phyloP scores from a whole-genome alignment of 2,329 filamentous ascomycete species.

The Alternaria rosae region DNA sequence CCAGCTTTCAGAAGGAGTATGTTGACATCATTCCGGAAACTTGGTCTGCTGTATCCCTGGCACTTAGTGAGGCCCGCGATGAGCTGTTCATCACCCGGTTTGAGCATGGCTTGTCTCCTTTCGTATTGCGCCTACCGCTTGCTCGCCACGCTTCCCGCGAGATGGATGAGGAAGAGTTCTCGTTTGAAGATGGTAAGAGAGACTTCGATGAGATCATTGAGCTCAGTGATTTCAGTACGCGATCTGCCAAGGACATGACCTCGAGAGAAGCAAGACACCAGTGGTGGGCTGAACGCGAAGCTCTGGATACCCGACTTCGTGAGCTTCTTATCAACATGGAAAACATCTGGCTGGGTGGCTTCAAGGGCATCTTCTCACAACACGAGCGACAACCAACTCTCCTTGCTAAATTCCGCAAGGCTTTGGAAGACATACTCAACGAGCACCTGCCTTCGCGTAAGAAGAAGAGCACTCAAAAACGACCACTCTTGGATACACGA shows the following conservation, averaged over 20 bases:
- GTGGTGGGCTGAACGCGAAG: constrained; percentile 90
- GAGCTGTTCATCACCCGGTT: constrained; percentile 92
- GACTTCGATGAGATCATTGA: constrained; percentile 86
- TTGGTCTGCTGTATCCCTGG: constrained; percentile 88
- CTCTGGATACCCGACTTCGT: constrained; percentile 77
- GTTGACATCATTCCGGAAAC: constrained; percentile 81
- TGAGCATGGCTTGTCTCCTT: constrained; percentile 76
- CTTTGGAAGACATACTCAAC: constrained; percentile 80
- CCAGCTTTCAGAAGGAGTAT: constrained; percentile 77
- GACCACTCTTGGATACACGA: constrained; percentile 65
- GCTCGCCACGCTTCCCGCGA: constrained; percentile 82
- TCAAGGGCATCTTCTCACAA: constrained; percentile 91
- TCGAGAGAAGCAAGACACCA: constrained; percentile 77
- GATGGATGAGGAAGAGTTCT: constrained; percentile 80
- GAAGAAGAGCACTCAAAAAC: constrained; percentile 61
- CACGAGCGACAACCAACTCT: constrained; percentile 68
- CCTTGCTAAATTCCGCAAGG: constrained; percentile 76
- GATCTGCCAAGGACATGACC: constrained; percentile 73
- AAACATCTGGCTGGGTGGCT: constrained; percentile 92
- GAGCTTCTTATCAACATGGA: constrained; percentile 86
- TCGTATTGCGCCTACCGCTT: constrained; percentile 85
- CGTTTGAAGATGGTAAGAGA: constrained; percentile 78
- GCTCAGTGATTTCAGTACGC: constrained; percentile 82
- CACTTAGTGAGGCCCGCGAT: constrained; percentile 79
- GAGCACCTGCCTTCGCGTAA: constrained; percentile 85